Evolutionary conservation across 371 early-diverging fungal species (phyloP), one percentile per base, ranked within the genome.

Genomic region (Rhizopus arrhizus): DNA sequence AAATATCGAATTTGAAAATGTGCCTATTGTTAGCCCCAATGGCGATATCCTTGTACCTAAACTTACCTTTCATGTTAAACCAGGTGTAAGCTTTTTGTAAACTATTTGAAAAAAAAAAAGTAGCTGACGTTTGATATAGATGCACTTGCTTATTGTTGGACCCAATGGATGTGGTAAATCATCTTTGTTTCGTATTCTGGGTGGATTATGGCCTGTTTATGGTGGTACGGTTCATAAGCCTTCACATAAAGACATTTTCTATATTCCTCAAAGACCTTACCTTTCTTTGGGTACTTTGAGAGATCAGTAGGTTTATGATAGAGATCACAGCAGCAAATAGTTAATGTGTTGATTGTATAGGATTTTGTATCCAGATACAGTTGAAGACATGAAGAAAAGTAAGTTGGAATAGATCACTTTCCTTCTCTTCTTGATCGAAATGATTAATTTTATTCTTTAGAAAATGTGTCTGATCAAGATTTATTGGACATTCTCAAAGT

Each of bases 221-320:
- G 92, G 86, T 53, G 97, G 98, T 53, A 89, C 89, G 0, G 83
- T 98, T 46, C 81, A 84, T 62, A 90, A 90, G 65, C 96, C 96
- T 7, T 65, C 78, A 54, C 85, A 89, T 73, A 77, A 83, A 70
- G 88, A 93, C 59, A 92, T 98, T 64, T 97, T 98, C 66, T 98
- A 96, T 74, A 92, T 98, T 49, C 97, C 99, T 12, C 97, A 97
- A 74, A 83, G 95, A 47, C 97, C 99, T 12, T 98, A 97, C 62
- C 84, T 98, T 22, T 90, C 94, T 16, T 75, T 94, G 28, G 97
- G 99, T 48, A 96, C 96, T 5, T 78, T 98, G 42, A 85, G 99
- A 49, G 97, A 98, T 73, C 98, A 96, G 84, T 80, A 77, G 68
- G 78, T 70, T 12, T 45, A 40, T 13, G 3, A 38, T 29, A 3